Evolutionary conservation across 2,329 filamentous ascomycete species (phyloP).

Genomic region (Trichoderma gracile): DNA sequence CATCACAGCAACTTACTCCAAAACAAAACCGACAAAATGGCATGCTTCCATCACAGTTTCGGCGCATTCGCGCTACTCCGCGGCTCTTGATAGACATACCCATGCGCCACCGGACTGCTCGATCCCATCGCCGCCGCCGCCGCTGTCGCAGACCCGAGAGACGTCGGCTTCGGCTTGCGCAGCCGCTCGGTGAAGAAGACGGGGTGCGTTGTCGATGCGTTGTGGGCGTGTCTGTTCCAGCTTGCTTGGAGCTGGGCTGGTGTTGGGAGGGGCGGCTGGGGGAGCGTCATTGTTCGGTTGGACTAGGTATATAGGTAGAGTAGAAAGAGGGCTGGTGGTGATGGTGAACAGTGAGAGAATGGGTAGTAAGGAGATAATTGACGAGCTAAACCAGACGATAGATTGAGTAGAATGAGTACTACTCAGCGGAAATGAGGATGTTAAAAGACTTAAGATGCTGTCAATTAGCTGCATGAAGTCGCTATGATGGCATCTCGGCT

Average conservation of each 20-base stretch:
- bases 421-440: neutral
- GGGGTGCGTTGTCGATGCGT: conserved; percentile 66
- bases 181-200: conserved; percentile 73
- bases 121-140: conserved; percentile 15
- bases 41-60: conserved; percentile 40
- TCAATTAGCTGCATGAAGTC: conserved; percentile 11
- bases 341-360: neutral
- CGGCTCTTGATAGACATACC: conserved; percentile 59
- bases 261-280: conserved; percentile 8
- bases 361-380: too few relatives aligned
- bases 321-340: neutral
- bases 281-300: neutral
- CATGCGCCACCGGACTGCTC: conserved; percentile 56
- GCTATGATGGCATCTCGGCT: conserved; percentile 18
- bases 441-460: neutral
- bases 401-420: neutral
- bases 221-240: conserved; percentile 42
- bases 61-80: conserved; percentile 36
- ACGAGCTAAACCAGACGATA: too few relatives aligned
- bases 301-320: too few relatives aligned
- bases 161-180: conserved; percentile 57
- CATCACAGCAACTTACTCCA: neutral
- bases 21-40: neutral
- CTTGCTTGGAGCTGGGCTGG: conserved; percentile 31
- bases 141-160: conserved; percentile 39